Base-by-base conservation (phyloP, 805 yeast genomes). In the Saccharomyces paradoxus region DNA sequence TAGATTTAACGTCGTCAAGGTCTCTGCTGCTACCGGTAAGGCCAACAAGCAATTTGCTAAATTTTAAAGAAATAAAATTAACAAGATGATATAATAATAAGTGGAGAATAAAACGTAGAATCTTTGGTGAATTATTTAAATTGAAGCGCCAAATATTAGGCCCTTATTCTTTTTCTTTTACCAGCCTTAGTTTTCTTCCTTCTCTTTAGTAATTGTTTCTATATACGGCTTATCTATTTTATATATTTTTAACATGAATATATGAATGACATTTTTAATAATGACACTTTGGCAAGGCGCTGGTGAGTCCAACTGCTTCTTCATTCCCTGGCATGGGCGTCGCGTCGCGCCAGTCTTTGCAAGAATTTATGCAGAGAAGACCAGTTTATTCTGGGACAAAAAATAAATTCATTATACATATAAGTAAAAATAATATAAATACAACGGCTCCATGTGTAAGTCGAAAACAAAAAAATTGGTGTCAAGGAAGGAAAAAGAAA, bases 1-100 rank as follows among this genome's bases (percentile, higher is more conserved):
- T 73, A 92, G 99, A 88, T 94, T 94, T 89, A 94, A 94, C 86
- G 99, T 94, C 74, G 82, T 94, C 75, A 90, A 91, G 81, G 96
- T 94, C 74, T 81, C 91, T 74, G 81, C 90, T 74, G 84, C 94
- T 76, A 80, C 83, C 71, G 88, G 91, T 77, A 86, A 87, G 80
- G 76, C 89, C 67, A 81, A 80, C 84, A 94, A 94, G 88, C 89
- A 89, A 82, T 94, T 94, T 85, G 71, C 90, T 80, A 94, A 94
- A 83, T 94, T 94, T 80, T 94, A 92, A 89, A 37, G 24, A 17
- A 17, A 37, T 29, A 9, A 37, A n/a, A 13, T 31, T 13, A 10
- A 31, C 37, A 31, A 31, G 37, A 31, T 31, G 37, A 31, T 13
- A 31, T 14, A 31, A 13, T 13, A 13, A 31, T 14, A 31, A 31